Evolutionary conservation across 805 yeast genomes (phyloP), one percentile per base, ranked within the genome.

Genomic region (Zygoascus ofunaensis): DNA sequence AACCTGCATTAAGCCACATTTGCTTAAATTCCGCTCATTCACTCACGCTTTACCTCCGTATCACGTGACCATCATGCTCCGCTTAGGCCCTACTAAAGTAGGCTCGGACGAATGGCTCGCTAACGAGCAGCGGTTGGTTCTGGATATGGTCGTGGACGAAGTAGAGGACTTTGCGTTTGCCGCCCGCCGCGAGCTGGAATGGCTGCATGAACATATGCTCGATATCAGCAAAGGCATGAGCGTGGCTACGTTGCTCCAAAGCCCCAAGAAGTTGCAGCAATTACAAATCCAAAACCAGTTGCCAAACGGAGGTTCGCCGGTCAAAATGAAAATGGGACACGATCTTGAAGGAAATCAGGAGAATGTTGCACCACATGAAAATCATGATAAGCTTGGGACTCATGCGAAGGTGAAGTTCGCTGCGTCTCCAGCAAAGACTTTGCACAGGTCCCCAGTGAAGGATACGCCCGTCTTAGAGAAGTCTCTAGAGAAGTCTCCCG

Each of bases 81-180:
- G 24, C 20, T 34, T 35, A 28, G 23, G 32, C 42, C 19, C 39
- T 22, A 21, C 21, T 14, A 41, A 41, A n/a, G 48, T 52, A n/a
- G 82, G 80, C 4, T 61, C 79, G 2, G 70, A 76, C 10, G 70
- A 63, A 49, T 76, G 78, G 77, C 63, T 74, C 39, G 63, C 72
- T 28, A 59, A 59, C 41, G 77, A 74, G 52, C 58, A 72, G 56
- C 55, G 58, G 44, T 60, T 64, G 14, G 63, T 68, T 24, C 64
- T 64, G 49, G 63, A 62, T 36, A 60, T 64, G 43, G 68, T 72
- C 50, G 51, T 57, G 8, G 56, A 61, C 19, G 64, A 64, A 45
- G 55, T 64, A 12, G 73, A 68, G 44, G 67, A 64, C 34, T 59
- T 72, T 37, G 67, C 70, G 14, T 60, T 59, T 22, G 62, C 64